Evolutionary conservation across 2,329 filamentous ascomycete species (phyloP), one percentile per base, ranked within the genome.

Genomic region (Blumeriella jaapii): DNA sequence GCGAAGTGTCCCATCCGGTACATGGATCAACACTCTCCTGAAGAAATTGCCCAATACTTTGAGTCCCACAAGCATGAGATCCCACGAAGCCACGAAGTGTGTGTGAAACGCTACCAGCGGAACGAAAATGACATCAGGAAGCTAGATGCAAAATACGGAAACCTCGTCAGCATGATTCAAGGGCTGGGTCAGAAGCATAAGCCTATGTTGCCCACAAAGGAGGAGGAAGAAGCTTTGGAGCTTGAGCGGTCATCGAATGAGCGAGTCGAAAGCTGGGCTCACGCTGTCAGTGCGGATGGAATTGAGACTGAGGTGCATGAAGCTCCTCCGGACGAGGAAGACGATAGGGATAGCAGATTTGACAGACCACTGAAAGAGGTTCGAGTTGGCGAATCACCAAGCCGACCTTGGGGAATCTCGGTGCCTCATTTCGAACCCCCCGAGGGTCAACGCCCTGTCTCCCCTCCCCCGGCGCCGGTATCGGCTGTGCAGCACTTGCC

Each of bases 31-130:
- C 87, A 94, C 55, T 86, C 85, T 2, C 84, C 89, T 2, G 84
- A 94, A 61, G 87, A 95, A 55, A 79, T 96, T 42, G 89, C 89
- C 10, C 75, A 82, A 52, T 96, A 94, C 57, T 85, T 96, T 53
- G 84, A 95, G 57, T 86, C 78, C 34, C 87, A 95, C 63, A 95
- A 95, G 58, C 87, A 96, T 59, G 82, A 94, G 58, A 72, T 96
- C 35, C 89, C 89, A 7, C 75, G 89, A 50, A 95, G 86, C 56
- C 89, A 96, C 59, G 85, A 93, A 55, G 74, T 95, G 28, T 96
- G 89, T 58, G 77, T 96, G 41, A 78, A 82, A 53, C 74, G 87
- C 38, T 94, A 94, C 55, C 84, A 93, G 60, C 80, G 75, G 58
- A 89, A 87, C 52, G 80, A 89, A 49, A 73, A 82, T 44, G 82